A percentile compares a stretch with the other conserved stretches of the same genome.
These are phyloP conservation scores for Penicillium roqueforti DNA, from an alignment of 495 filamentous ascomycete species.

Conservation along the genomic window DNA sequence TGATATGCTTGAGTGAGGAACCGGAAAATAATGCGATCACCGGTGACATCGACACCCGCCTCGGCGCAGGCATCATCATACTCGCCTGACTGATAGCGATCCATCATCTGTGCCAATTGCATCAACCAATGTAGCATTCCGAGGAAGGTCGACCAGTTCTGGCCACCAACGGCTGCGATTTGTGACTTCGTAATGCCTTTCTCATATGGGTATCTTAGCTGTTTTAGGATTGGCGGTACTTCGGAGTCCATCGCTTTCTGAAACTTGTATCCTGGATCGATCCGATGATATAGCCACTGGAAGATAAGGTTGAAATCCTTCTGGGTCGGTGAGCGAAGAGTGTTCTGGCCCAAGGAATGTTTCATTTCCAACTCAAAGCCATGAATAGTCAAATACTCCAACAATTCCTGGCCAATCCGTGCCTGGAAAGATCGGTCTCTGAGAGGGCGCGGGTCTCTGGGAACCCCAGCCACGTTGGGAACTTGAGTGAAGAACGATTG, in stretches of 20 bases:
- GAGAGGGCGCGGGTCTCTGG: slow-evolving; percentile 83
- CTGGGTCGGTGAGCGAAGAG: slow-evolving; percentile 87
- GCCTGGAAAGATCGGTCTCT: slow-evolving; percentile 74
- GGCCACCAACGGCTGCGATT: slow-evolving; percentile 87
- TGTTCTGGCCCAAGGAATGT: slow-evolving; percentile 79
- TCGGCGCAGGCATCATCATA: slow-evolving; percentile 90
- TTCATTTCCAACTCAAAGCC: slow-evolving; percentile 99
- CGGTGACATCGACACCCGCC: slow-evolving; percentile 76
- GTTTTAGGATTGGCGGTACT: slow-evolving; percentile 84
- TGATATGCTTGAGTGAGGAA: slow-evolving; percentile 86
- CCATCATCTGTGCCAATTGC: slow-evolving; percentile 89
- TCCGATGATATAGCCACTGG: slow-evolving; percentile 92
- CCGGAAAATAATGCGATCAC: slow-evolving; percentile 88
- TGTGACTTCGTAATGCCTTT: slow-evolving; percentile 92
- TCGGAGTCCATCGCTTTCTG: slow-evolving; percentile 90
- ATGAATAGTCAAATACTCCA: slow-evolving; percentile 84
- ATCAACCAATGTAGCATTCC: slow-evolving; percentile 98
- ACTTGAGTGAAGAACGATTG: slow-evolving; percentile 91
- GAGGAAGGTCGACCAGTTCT: slow-evolving; percentile 92
- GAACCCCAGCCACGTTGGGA: slow-evolving; percentile 70
- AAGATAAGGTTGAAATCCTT: slow-evolving; percentile 98
- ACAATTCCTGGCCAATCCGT: slow-evolving; percentile 79
- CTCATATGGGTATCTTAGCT: slow-evolving; percentile 90
- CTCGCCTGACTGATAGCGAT: slow-evolving; percentile 64
- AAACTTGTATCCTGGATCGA: slow-evolving; percentile 89